Percentiles rank a stretch among this genome's conserved stretches.
Conservation (phyloP, 257 asterid species). For the Solanum piurae region DNA sequence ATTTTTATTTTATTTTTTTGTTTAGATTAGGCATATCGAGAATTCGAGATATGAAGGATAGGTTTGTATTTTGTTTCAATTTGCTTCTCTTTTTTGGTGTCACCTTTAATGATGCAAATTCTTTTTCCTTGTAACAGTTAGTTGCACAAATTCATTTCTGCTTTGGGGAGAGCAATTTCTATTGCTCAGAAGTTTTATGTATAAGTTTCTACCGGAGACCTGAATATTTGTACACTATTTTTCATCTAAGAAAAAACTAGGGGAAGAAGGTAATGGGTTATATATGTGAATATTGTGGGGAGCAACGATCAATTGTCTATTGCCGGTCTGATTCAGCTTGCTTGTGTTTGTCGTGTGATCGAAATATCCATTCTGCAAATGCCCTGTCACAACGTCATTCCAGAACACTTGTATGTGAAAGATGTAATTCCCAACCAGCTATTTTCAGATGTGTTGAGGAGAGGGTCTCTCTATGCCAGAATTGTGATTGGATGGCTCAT, state of each 20-base stretch:
- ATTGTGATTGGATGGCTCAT: constrained; percentile 75
- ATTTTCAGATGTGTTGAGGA: constrained; percentile 58
- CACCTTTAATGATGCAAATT: neutral
- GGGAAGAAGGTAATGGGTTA: constrained; percentile 39
- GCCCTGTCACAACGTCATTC: constrained; percentile 76
- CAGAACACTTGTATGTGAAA: constrained; percentile 75
- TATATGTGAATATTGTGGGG: constrained; percentile 79
- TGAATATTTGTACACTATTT: constrained; percentile 1
- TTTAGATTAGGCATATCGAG: neutral
- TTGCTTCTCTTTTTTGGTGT: neutral
- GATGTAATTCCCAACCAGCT: constrained; percentile 73
- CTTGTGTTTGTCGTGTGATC: constrained; percentile 83
- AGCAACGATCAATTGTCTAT: constrained; percentile 56
- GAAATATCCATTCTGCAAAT: constrained; percentile 81
- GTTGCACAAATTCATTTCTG: neutral
- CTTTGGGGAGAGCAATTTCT: neutral
- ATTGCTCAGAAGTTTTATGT: neutral
- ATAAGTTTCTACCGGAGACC: neutral
- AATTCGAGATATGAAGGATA: neutral
- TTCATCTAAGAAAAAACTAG: neutral
- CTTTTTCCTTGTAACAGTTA: neutral
- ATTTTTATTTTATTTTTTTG: neutral
- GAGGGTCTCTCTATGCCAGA: constrained; percentile 59
- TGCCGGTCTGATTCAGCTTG: constrained; percentile 85
- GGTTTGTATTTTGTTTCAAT: neutral